Evolutionary conservation across 805 yeast genomes (phyloP), one percentile per base, ranked within the genome.

Genomic region (Cyberlindnera petersonii): DNA sequence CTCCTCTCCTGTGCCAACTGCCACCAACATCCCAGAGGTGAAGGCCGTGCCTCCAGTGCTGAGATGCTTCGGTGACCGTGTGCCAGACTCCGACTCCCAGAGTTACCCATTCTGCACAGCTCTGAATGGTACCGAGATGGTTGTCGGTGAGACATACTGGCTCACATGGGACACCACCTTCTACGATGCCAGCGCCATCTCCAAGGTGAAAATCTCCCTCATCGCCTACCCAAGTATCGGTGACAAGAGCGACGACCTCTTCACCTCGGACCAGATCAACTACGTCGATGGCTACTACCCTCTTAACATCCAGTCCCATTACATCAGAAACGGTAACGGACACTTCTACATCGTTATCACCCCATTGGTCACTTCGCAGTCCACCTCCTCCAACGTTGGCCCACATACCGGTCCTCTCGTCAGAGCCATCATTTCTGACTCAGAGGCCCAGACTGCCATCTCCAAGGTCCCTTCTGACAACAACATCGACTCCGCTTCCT

Each of bases 91-190:
- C 14, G 48, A 42, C 33, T 30, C 50, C 6, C 53, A 52, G 13
- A 63, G 63, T 3, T 61, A 60, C 39, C 74, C 75, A 31, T 69
- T 69, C 58, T 69, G 75, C 49, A 55, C 69, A 16, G 57, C 60
- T 10, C 39, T 40, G 10, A 64, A 66, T 46, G 71, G 68, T 33
- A 59, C 74, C 8, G 74, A 69, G 49, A 49, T 66, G 35, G 58
- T 69, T n/a, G 65, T 64, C 28, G 74, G 73, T 27, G 71, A 69
- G 52, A 69, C 69, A 8, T 69, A 69, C 49, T 69, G 73, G 72
- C 51, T 68, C 42, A 69, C 74, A 13, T 69, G 74, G 74, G 72
- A 69, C 41, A 72, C 75, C 40, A 39, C 62, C 2, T 69, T 63
- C 50, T 69, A 67, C 65, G 63, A 63, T 22, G 64, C 68, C 22